These are phyloP conservation scores for Boletus reticuloceps DNA, from an alignment of 768 basidiomycete genomes.

Conservation along the genomic window DNA sequence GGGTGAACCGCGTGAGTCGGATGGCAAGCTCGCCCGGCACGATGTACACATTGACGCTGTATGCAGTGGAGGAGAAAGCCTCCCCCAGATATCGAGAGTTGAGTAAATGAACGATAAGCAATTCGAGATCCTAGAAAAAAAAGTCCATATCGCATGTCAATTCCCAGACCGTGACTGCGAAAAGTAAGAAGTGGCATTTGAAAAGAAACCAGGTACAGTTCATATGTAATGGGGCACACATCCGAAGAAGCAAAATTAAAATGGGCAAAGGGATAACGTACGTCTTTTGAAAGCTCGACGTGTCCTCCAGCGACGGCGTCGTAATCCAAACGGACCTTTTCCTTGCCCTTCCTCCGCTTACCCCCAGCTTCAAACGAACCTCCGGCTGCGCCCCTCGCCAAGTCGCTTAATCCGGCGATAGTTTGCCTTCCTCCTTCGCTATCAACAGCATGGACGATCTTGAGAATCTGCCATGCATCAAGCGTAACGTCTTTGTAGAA, in stretches of 20 bases:
- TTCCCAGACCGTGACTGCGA: neutral
- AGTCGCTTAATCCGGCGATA: constrained; percentile 56
- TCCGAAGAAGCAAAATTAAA: constrained; percentile 4
- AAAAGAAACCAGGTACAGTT: neutral
- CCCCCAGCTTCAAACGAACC: constrained; percentile 47
- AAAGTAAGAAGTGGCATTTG: neutral
- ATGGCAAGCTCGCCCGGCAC: constrained; percentile 45
- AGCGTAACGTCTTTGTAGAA: constrained; percentile 65
- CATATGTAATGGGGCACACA: neutral
- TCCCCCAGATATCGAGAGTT: constrained; percentile 63
- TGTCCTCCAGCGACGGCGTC: constrained; percentile 60
- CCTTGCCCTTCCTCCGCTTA: constrained; percentile 38
- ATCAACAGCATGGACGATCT: constrained; percentile 51
- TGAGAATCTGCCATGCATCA: constrained; percentile 76
- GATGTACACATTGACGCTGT: constrained; percentile 58
- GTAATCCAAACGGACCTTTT: constrained; percentile 57
- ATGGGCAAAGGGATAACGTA: constrained; percentile 35
- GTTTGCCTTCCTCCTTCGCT: constrained; percentile 59
- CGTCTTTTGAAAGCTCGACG: constrained; percentile 63
- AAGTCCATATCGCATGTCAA: neutral
- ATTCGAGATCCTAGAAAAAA: constrained; percentile 68
- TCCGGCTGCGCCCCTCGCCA: constrained; percentile 64
- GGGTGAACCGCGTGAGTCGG: constrained; percentile 45
- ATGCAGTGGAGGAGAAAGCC: constrained; percentile 50
- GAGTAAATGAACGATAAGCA: constrained; percentile 66